Conservation (phyloP, 2,329 filamentous ascomycete genomes). For the Dactylellina leptospora region DNA sequence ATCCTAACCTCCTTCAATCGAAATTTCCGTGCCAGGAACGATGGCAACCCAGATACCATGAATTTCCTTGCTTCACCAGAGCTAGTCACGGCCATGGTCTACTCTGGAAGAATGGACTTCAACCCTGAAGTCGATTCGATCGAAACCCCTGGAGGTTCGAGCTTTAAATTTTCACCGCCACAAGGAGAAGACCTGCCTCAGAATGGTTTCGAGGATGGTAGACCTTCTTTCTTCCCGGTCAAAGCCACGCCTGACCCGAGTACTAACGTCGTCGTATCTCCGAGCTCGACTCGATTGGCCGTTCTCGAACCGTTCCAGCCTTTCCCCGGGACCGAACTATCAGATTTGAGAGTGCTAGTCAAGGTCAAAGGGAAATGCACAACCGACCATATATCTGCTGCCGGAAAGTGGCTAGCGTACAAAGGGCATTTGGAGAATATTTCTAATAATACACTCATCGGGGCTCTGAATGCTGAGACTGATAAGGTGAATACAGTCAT, state of each 20-base stretch:
- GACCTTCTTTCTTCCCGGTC: slow-evolving; percentile 76
- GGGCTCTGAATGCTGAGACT: slow-evolving; percentile 89
- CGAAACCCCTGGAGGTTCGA: slow-evolving; percentile 77
- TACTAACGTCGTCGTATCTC: slow-evolving; percentile 78
- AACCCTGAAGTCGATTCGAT: slow-evolving; percentile 92
- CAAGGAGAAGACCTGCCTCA: slow-evolving; percentile 70
- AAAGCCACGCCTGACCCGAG: slow-evolving; percentile 75
- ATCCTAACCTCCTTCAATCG: slow-evolving; percentile 98
- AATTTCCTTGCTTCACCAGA: slow-evolving; percentile 98
- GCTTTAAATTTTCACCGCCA: slow-evolving; percentile 85
- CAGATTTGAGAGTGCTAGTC: slow-evolving; percentile 83
- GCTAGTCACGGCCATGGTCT: slow-evolving; percentile 94
- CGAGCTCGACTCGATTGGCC: slow-evolving; percentile 88
- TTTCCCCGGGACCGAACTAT: slow-evolving; percentile 80
- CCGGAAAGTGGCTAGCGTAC: slow-evolving; percentile 98
- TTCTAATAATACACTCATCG: slow-evolving; percentile 94
- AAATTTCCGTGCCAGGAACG: slow-evolving; percentile 96
- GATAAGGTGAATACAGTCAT: slow-evolving; percentile 92
- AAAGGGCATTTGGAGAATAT: slow-evolving; percentile 99
- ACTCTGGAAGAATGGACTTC: slow-evolving; percentile 90
- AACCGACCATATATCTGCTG: slow-evolving; percentile 97
- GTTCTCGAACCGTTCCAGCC: slow-evolving; percentile 87
- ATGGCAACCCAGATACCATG: slow-evolving; percentile 96
- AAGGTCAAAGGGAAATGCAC: slow-evolving; percentile 98
- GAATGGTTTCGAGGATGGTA: slow-evolving; percentile 82